Percentiles rank a stretch among this genome's conserved stretches.
phyloP scores from a whole-genome alignment of 805 yeast genomes.

The Candida hungchunana region DNA sequence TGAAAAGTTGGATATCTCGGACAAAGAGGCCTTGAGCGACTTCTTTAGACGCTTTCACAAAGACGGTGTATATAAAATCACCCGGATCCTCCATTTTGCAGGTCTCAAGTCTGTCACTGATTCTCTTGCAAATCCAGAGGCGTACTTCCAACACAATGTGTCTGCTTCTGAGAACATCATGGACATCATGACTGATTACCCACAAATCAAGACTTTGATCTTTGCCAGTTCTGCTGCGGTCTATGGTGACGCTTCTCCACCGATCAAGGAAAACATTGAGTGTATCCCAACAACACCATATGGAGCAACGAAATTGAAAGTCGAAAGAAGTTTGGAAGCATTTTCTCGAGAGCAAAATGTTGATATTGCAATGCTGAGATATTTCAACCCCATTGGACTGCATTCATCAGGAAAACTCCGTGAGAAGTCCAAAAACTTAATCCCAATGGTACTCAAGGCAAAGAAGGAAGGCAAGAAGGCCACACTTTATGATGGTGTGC shows the following conservation, averaged over 20 bases:
- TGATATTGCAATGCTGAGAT: conserved; percentile 54
- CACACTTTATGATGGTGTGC: conserved; percentile 69
- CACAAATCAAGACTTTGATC: conserved; percentile 47
- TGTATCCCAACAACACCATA: conserved; percentile 70
- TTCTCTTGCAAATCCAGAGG: conserved; percentile 61
- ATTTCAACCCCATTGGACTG: conserved; percentile 84
- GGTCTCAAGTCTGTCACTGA: conserved; percentile 84
- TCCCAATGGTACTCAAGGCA: conserved; percentile 48
- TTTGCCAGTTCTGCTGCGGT: conserved; percentile 82
- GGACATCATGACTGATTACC: conserved; percentile 39
- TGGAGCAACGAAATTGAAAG: conserved; percentile 65
- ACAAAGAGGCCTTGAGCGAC: not conserved
- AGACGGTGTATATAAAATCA: conserved; percentile 7
- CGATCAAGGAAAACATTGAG: conserved; percentile 51
- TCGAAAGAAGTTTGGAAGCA: conserved; percentile 41
- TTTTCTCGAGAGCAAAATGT: conserved; percentile 44
- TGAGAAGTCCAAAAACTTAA: conserved; percentile 75
- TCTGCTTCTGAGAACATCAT: conserved; percentile 58
- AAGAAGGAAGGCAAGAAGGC: conserved; percentile 48
- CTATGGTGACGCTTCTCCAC: conserved; percentile 75
- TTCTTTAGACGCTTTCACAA: conserved; percentile 11
- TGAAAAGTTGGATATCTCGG: conserved; percentile 17
- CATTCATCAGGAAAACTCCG: conserved; percentile 79
- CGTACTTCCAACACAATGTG: conserved; percentile 66
- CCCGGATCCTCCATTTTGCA: conserved; percentile 58